phyloP scores from a whole-genome alignment of 108 stramenopile genomes.

The Skeletonema grethae region DNA sequence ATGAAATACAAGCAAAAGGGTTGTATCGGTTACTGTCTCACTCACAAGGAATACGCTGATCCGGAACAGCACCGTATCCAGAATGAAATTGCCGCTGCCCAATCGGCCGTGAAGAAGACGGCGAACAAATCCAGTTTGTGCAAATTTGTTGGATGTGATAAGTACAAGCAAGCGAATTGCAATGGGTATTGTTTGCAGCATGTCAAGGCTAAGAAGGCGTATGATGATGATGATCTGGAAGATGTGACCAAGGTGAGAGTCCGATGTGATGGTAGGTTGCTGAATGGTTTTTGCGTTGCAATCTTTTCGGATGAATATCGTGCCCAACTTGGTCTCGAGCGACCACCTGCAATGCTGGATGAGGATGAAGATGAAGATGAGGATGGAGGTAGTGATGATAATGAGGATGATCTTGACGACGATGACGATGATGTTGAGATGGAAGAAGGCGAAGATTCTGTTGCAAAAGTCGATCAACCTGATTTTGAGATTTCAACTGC shows the following conservation, averaged over 20 bases:
- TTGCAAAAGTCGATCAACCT: neutral
- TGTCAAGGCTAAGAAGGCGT: neutral
- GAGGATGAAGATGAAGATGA: neutral
- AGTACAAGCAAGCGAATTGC: slow-evolving; percentile 13
- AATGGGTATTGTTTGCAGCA: slow-evolving; percentile 14
- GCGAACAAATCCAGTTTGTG: slow-evolving; percentile 9
- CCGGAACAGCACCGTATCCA: neutral
- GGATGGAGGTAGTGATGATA: neutral
- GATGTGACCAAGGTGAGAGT: slow-evolving; percentile 20
- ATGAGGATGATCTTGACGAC: neutral
- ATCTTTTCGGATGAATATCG: slow-evolving; percentile 7
- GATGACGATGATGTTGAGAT: neutral
- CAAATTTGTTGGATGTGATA: slow-evolving; percentile 8
- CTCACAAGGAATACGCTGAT: neutral
- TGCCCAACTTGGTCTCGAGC: neutral
- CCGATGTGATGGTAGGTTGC: neutral
- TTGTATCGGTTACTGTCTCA: slow-evolving; percentile 13
- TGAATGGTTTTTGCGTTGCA: slow-evolving; percentile 18
- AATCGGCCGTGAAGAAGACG: slow-evolving; percentile 1
- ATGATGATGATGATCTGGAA: slow-evolving; percentile 9
- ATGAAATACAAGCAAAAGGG: slow-evolving; percentile 11
- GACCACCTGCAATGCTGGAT: neutral
- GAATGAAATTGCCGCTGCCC: neutral
- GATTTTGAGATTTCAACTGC: slow-evolving; percentile 12
- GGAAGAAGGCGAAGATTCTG: neutral